Evolutionary conservation across 306 rosid genomes (phyloP), one percentile per base, ranked within the genome.

Genomic region (Glycyrrhiza uralensis): DNA sequence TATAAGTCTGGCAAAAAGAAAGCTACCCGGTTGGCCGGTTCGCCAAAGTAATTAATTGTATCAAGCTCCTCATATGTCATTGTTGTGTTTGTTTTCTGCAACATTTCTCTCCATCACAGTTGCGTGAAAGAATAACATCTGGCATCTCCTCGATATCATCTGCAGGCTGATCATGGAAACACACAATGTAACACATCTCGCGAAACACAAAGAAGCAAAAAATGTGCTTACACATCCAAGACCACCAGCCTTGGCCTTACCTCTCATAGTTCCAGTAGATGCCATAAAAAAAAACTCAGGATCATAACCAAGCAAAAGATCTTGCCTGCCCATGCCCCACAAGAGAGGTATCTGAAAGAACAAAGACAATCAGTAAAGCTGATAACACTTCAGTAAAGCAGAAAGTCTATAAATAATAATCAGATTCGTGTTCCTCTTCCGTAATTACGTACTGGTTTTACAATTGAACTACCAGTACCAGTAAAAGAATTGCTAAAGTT

Each of bases 271-370:
- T 93, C 87, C 85, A 90, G 63, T 44, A 90, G 75, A 77, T 79
- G 86, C 97, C 93, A 90, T 22, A 93, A 26, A 76, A 88, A 51
- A 78, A 84, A 93, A 66, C 86, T 91, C 47, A 85, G 69, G 62
- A 90, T 79, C 98, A 93, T 88, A 74, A 85, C 96, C 83, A 93
- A 75, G 87, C 92, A 87, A 81, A 90, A 90, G 49, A 90, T 85
- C 81, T 93, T 90, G 55, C 97, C 97, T 5, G 92, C 98, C 92
- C 96, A 93, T 28, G 94, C 66, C 77, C 98, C 98, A 71, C 96
- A 89, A 1, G 82, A 82, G 69, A 89, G 98, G 78, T 87, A 85
- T 65, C 98, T 93, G 74, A 84, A 55, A 66, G 42, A 82, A 60
- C 20, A 36, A 5, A 77, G 41, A 44, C 28, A 30, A 35, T 82